Evolutionary conservation across 768 basidiomycete genomes (phyloP).

Genomic region (Tricholoma sp.): DNA sequence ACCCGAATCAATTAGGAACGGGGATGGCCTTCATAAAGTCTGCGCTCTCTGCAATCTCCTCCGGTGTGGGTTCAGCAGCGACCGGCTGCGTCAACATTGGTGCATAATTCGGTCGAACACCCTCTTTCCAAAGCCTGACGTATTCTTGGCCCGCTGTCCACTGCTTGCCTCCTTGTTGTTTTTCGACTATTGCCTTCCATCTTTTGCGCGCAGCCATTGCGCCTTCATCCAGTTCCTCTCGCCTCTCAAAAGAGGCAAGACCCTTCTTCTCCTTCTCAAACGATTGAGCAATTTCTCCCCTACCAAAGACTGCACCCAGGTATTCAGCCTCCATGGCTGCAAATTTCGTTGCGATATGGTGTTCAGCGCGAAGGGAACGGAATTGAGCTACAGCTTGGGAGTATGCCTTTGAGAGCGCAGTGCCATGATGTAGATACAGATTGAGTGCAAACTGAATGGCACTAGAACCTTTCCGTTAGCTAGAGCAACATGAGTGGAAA

Average conservation of each 20-base stretch:
- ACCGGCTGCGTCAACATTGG: conserved; percentile 45
- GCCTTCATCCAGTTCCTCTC: conserved; percentile 52
- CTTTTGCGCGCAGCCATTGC: conserved; percentile 64
- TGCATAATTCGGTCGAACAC: conserved; percentile 61
- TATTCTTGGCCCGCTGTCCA: conserved; percentile 79
- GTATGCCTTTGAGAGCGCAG: conserved; percentile 78
- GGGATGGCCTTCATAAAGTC: not conserved
- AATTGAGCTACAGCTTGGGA: conserved; percentile 77
- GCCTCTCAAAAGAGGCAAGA: conserved; percentile 54
- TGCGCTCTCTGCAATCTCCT: conserved; percentile 4
- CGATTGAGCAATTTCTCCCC: conserved; percentile 54
- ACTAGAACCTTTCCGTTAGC: conserved; percentile 36
- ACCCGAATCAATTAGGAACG: not conserved
- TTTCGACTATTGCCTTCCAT: conserved; percentile 66
- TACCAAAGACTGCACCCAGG: conserved; percentile 61
- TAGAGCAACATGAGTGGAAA: not conserved
- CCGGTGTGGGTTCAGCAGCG: conserved; percentile 7
- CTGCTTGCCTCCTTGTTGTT: conserved; percentile 34
- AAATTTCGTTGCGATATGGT: conserved; percentile 68
- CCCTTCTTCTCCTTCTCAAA: conserved; percentile 59
- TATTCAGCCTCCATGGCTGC: conserved; percentile 78
- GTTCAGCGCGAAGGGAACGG: conserved; percentile 80
- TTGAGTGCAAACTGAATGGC: conserved; percentile 76
- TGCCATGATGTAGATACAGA: conserved; percentile 58
- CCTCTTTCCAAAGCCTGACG: conserved; percentile 65